phyloP scores from a whole-genome alignment of 371 early-diverging fungal species.

The Syncephalastrum racemosum region DNA sequence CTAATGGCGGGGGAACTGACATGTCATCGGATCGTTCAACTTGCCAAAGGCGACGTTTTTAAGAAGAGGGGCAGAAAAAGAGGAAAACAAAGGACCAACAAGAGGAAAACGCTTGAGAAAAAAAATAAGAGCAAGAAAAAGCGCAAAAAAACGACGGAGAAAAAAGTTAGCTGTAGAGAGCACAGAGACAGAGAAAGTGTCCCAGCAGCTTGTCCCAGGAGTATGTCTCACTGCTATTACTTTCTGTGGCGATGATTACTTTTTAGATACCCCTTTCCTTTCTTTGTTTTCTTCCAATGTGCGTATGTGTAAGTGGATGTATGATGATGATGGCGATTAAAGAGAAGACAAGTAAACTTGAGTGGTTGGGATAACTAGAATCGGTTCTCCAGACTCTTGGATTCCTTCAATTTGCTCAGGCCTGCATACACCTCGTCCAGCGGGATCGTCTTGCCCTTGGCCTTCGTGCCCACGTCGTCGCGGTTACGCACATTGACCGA shows the following conservation, averaged over 20 bases:
- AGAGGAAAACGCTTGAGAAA: constrained; percentile 1
- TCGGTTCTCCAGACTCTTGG: constrained; percentile 55
- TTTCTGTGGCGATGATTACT: too few relatives aligned
- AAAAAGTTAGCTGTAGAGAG: too few relatives aligned
- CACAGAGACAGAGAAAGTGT: too few relatives aligned
- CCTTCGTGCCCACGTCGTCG: constrained; percentile 82
- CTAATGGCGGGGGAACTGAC: too few relatives aligned
- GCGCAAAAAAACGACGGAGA: too few relatives aligned
- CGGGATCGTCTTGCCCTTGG: constrained; percentile 76
- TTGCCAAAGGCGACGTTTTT: neutral
- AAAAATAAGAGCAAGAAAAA: constrained; percentile 2
- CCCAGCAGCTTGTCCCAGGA: too few relatives aligned
- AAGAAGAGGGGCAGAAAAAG: constrained; percentile 1
- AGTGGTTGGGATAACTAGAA: constrained; percentile 33
- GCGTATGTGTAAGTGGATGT: too few relatives aligned
- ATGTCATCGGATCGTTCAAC: neutral
- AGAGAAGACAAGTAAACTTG: too few relatives aligned
- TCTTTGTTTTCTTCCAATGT: too few relatives aligned
- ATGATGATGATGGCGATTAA: too few relatives aligned
- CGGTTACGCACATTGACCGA: constrained; percentile 93
- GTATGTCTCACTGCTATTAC: too few relatives aligned
- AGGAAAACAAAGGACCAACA: neutral
- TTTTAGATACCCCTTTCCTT: too few relatives aligned
- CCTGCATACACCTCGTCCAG: constrained; percentile 65
- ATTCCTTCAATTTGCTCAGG: constrained; percentile 61